Conservation (phyloP, 495 filamentous ascomycete species). For the Extremus antarcticus region DNA sequence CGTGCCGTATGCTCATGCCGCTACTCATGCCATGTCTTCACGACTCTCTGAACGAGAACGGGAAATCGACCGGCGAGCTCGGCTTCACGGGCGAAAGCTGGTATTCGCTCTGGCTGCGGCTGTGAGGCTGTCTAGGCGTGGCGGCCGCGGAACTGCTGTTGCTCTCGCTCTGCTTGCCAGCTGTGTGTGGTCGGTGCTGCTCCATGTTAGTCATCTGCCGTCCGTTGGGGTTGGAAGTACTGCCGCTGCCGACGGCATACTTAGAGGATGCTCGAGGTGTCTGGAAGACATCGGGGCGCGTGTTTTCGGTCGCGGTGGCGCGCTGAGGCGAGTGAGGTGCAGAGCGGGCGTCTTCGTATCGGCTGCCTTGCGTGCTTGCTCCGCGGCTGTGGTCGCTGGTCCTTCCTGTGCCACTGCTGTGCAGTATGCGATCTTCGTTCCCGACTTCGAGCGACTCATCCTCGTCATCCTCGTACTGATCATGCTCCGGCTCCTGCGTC, state of each 20-base stretch:
- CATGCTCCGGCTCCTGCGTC: background rate
- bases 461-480: background rate
- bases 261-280: background rate
- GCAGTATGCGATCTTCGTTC: conserved; percentile 5
- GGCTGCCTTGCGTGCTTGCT: conserved; percentile 6
- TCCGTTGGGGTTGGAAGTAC: too few relatives aligned
- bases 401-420: conserved; percentile 9
- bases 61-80: background rate
- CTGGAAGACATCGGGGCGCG: background rate
- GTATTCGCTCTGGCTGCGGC: conserved; percentile 15
- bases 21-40: background rate
- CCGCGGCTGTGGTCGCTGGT: background rate
- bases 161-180: background rate
- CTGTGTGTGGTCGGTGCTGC: conserved; percentile 5
- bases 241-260: background rate
- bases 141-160: background rate
- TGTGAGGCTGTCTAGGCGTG: conserved; percentile 2
- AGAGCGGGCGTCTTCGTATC: conserved; percentile 10
- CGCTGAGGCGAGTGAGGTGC: background rate
- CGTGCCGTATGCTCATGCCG: background rate
- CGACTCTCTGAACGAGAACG: background rate
- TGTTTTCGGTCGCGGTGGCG: conserved; percentile 3
- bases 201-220: too few relatives aligned
- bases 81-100: conserved; percentile 4
- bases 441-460: background rate